These are phyloP conservation scores for Thalassiosira sp. DNA, from an alignment of 352 stramenopile species.

Conservation along the genomic window DNA sequence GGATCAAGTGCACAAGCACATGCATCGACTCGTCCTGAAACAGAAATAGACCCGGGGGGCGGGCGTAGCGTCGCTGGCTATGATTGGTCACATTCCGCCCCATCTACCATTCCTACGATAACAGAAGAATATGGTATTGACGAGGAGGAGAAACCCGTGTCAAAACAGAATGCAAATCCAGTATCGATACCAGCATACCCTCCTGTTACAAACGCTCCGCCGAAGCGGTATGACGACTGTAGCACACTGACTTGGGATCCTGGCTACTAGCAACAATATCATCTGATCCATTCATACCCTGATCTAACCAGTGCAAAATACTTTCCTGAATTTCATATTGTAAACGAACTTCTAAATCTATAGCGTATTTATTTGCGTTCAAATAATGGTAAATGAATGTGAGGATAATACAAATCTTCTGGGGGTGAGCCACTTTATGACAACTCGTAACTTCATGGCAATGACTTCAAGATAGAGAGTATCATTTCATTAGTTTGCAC, in stretches of 20 bases:
- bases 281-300: not conserved
- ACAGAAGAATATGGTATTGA: not conserved
- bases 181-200: not conserved
- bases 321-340: no score
- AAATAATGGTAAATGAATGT: no score
- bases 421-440: no score
- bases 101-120: constrained; percentile 12
- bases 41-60: constrained; percentile 3
- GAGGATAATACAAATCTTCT: no score
- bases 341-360: no score
- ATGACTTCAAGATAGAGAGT: no score
- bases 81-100: constrained; percentile 16
- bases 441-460: no score
- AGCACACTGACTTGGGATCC: constrained; percentile 23
- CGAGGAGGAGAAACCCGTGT: constrained; percentile 1
- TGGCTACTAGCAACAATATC: constrained; percentile 12
- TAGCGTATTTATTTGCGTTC: no score
- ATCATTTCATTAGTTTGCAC: no score
- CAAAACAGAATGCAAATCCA: constrained; percentile 6
- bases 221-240: constrained; percentile 13
- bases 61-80: constrained; percentile 4
- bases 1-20: constrained; percentile 2
- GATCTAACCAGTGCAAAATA: no score
- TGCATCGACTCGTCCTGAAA: not conserved
- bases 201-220: not conserved